phyloP scores from a whole-genome alignment of 805 yeast species.

The Yarrowia sp. region DNA sequence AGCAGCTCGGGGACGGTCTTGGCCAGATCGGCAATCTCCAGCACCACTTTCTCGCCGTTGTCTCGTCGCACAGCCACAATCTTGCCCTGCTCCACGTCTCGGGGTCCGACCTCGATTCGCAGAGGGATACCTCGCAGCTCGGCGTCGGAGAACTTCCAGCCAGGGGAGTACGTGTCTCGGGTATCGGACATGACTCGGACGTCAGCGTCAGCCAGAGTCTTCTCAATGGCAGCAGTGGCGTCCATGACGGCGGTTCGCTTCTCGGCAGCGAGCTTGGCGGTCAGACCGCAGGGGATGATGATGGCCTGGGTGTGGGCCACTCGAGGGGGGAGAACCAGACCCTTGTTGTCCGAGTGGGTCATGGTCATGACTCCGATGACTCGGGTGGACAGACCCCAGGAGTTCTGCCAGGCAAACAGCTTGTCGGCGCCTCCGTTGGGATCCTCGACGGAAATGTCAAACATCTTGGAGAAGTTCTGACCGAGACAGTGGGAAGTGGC shows the following conservation, averaged over 20 bases:
- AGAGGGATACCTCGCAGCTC: conserved; percentile 96
- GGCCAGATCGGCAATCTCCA: conserved; percentile 70
- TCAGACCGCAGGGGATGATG: conserved; percentile 93
- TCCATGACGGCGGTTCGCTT: conserved; percentile 71
- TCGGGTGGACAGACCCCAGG: conserved; percentile 99
- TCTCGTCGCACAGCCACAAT: conserved; percentile 94
- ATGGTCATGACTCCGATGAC: conserved; percentile 99
- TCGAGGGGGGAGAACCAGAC: conserved; percentile 96
- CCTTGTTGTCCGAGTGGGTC: conserved; percentile 98
- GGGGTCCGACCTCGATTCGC: conserved; percentile 95
- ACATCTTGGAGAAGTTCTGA: conserved; percentile 98
- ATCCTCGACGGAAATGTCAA: conserved; percentile 91
- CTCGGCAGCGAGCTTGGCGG: conserved; percentile 81
- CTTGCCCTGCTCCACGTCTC: conserved; percentile 80
- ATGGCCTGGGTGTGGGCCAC: conserved; percentile 93
- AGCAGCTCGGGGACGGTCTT: conserved; percentile 73
- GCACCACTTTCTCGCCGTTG: conserved; percentile 73
- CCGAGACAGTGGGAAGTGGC: conserved; percentile 98
- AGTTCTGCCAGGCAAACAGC: conserved; percentile 91
- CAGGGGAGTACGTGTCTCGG: conserved; percentile 95
- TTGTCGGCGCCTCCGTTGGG: conserved; percentile 89
- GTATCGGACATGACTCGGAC: conserved; percentile 84
- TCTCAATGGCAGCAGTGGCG: conserved; percentile 75
- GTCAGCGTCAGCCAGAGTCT: conserved; percentile 62
- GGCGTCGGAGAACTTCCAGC: conserved; percentile 98